Conservation (phyloP, 2,329 filamentous ascomycete genomes). For the Hirsutella rhossiliensis region DNA sequence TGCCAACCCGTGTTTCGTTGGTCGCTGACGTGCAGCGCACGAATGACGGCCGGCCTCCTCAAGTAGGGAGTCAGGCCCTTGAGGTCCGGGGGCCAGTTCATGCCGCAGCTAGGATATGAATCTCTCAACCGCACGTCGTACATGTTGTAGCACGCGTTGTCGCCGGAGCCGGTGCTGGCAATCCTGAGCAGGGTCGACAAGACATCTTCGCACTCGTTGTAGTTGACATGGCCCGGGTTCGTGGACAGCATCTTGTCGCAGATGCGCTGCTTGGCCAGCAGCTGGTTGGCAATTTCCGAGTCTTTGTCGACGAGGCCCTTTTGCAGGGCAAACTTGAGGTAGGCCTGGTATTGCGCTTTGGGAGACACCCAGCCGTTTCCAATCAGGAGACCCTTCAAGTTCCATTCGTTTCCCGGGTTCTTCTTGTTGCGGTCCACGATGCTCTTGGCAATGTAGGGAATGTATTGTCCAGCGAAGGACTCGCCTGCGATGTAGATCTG, state of each 20-base stretch:
- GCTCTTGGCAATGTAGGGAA: slow-evolving; percentile 88
- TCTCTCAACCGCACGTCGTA: slow-evolving; percentile 89
- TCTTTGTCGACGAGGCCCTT: slow-evolving; percentile 59
- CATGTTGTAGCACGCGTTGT: slow-evolving; percentile 74
- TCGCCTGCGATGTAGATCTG: slow-evolving; percentile 92
- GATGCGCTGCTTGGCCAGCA: slow-evolving; percentile 56
- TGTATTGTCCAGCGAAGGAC: slow-evolving; percentile 93
- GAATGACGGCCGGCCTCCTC: slow-evolving; percentile 63
- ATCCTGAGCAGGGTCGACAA: slow-evolving; percentile 59
- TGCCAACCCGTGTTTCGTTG: slow-evolving; percentile 82
- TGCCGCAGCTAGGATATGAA: slow-evolving; percentile 72
- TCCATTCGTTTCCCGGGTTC: slow-evolving; percentile 41
- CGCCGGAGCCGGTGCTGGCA: slow-evolving; percentile 43
- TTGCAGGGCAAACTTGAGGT: slow-evolving; percentile 71
- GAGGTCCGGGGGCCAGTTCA: slow-evolving; percentile 96
- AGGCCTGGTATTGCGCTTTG: slow-evolving; percentile 77
- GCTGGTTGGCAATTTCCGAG: slow-evolving; percentile 46
- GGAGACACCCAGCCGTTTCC: slow-evolving; percentile 98
- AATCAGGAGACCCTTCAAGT: slow-evolving; percentile 74
- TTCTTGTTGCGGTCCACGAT: slow-evolving; percentile 81
- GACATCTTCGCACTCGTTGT: slow-evolving; percentile 61
- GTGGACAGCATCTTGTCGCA: slow-evolving; percentile 53
- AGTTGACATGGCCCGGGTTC: slow-evolving; percentile 45
- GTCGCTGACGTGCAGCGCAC: slow-evolving; percentile 69
- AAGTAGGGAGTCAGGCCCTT: slow-evolving; percentile 69